Evolutionary conservation across 768 basidiomycete species (phyloP).

Genomic region (Leccinum variicolor): DNA sequence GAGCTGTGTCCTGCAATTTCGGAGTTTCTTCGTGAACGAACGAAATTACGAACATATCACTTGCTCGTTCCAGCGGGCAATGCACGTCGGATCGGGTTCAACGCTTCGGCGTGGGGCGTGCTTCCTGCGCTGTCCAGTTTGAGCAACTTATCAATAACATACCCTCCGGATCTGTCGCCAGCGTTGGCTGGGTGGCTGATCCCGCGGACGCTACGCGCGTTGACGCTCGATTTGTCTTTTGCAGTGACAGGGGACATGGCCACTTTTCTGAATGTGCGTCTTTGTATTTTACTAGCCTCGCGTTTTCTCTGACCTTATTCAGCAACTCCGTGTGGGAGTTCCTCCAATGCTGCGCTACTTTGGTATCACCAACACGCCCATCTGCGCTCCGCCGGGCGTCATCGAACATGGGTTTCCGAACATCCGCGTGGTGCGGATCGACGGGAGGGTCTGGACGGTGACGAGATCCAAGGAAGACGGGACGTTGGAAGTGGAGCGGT

Average conservation of each 20-base stretch:
- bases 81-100: slow-evolving; percentile 57
- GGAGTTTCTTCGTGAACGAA: slow-evolving; percentile 59
- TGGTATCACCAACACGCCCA: slow-evolving; percentile 48
- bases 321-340: slow-evolving; percentile 61
- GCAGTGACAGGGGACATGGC: slow-evolving; percentile 38
- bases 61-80: slow-evolving; percentile 44
- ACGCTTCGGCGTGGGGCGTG: slow-evolving; percentile 69
- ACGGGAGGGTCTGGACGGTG: slow-evolving; percentile 55
- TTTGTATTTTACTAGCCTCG: neutral
- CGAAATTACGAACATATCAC: slow-evolving; percentile 48
- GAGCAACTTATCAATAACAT: slow-evolving; percentile 54
- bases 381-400: slow-evolving; percentile 38
- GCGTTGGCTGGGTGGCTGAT: slow-evolving; percentile 68
- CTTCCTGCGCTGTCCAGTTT: slow-evolving; percentile 55
- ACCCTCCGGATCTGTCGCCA: slow-evolving; percentile 61
- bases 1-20: slow-evolving; percentile 69
- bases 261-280: slow-evolving; percentile 40
- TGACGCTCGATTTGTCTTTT: slow-evolving; percentile 41
- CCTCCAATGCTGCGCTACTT: slow-evolving; percentile 54
- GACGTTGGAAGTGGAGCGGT: slow-evolving; percentile 46
- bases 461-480: slow-evolving; percentile 27
- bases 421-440: slow-evolving; percentile 54
- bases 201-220: slow-evolving; percentile 48
- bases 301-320: neutral
- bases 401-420: slow-evolving; percentile 62